Evolutionary conservation across 2,329 filamentous ascomycete genomes (phyloP).

Genomic region (Ambrosiella beaveri): DNA sequence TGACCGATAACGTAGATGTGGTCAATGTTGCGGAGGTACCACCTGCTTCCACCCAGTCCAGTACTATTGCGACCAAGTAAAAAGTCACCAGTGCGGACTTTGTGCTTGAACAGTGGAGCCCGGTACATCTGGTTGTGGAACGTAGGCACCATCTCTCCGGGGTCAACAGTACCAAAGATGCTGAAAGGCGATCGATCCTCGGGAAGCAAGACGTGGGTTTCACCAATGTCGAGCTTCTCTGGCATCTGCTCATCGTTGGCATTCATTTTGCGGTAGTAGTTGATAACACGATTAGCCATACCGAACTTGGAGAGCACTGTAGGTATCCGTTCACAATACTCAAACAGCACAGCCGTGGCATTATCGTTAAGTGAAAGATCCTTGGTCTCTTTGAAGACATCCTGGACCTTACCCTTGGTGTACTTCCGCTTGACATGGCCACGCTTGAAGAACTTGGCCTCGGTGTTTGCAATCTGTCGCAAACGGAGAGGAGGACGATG

Average conservation of each 20-base stretch:
- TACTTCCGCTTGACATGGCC: constrained; percentile 62
- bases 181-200: constrained; percentile 95
- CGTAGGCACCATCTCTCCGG: constrained; percentile 77
- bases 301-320: constrained; percentile 88
- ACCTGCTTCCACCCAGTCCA: constrained; percentile 57
- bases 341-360: constrained; percentile 69
- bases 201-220: constrained; percentile 71
- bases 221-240: constrained; percentile 71
- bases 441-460: constrained; percentile 57
- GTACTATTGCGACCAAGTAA: constrained; percentile 70
- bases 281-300: constrained; percentile 91
- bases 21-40: constrained; percentile 77
- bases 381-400: constrained; percentile 63
- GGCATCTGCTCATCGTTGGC: constrained; percentile 54
- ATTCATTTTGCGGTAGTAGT: constrained; percentile 81
- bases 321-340: constrained; percentile 90
- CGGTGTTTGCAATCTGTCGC: constrained; percentile 45
- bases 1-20: constrained; percentile 85
- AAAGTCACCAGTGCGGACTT: constrained; percentile 64
- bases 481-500: constrained; percentile 68
- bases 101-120: constrained; percentile 82
- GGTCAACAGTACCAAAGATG: constrained; percentile 81
- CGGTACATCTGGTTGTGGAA: constrained; percentile 92
- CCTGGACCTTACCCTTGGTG: constrained; percentile 61
- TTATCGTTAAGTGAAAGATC: constrained; percentile 81